Base-by-base conservation (phyloP, 2,329 filamentous ascomycete species). In the Epichloe scottii region DNA sequence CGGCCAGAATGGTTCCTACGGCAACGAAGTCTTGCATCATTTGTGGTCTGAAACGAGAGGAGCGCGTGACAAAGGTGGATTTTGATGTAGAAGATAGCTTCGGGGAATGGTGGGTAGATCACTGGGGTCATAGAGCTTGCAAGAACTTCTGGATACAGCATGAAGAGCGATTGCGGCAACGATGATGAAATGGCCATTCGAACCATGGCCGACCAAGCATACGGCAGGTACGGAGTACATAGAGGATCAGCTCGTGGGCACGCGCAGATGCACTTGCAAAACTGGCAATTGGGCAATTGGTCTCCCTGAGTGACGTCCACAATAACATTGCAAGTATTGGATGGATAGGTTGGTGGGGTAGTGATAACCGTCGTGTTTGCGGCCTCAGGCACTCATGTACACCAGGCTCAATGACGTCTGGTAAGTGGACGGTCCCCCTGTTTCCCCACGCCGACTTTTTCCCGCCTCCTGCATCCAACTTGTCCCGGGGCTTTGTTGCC, bases 41-140 rank as follows among this genome's bases (percentile, higher is more conserved):
- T 34, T 97, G 91, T 66, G 91, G 91, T 0, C 68, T 97, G 56
- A 93, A 87, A 69, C 75, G 91, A 56, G 89, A 95, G 40, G 91
- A 97, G 69, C 77, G 91, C 47, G 74, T 96, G 11, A 66, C 71
- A 19, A 88, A 83, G 61, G 78, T 93, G 35, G 89, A 95, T 61
- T 71, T 82, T 49, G 76, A 83, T 26, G 81, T 94, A 8, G 83
- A 91, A 60, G 91, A 97, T 66, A 89, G 86, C 64, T 96, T 96
- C 72, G 89, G 89, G 12, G 91, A 97, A 70, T 97, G 89, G 88
- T 97, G 91, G 91, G 74, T 85, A 41, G 89, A 96, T 44, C 84
- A 91, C 65, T 90, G 89, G 85, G 88, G 85, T 0, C 86, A 90
- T 67, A 72, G 79, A 55, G 78, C 80, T 19, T 97, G 91, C 68